These are phyloP conservation scores for Diplodia scrobiculata DNA, from an alignment of 2,329 filamentous ascomycete species.

Conservation along the genomic window DNA sequence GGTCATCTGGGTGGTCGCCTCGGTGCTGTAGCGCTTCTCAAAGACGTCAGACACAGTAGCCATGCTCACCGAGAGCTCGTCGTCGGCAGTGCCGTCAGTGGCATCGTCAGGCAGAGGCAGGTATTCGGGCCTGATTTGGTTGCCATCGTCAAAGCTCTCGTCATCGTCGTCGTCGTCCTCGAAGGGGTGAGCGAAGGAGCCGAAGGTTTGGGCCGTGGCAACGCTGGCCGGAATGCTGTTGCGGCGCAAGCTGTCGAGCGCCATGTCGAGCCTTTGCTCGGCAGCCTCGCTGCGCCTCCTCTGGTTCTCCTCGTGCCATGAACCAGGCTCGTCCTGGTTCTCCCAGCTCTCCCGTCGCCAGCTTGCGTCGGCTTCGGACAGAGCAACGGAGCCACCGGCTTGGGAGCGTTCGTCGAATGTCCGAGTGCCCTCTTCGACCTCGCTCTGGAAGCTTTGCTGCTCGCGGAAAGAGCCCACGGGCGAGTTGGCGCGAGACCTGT, in stretches of 20 bases:
- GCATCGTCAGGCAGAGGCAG: slow-evolving; percentile 22
- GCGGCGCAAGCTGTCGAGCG: background rate
- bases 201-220: slow-evolving; percentile 12
- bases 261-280: slow-evolving; percentile 20
- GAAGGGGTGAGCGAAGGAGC: slow-evolving; percentile 19
- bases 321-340: background rate
- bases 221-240: slow-evolving; percentile 17
- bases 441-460: background rate
- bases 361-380: slow-evolving; percentile 16
- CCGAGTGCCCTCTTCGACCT: background rate
- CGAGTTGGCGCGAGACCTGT: slow-evolving; percentile 3
- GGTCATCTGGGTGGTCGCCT: background rate
- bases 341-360: slow-evolving; percentile 3
- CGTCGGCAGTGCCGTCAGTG: slow-evolving; percentile 20
- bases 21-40: slow-evolving; percentile 13
- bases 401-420: background rate
- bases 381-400: background rate
- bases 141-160: slow-evolving; percentile 1
- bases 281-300: slow-evolving; percentile 10
- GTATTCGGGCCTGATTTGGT: slow-evolving; percentile 17
- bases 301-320: slow-evolving; percentile 14
- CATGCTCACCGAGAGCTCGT: slow-evolving; percentile 22
- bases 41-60: slow-evolving; percentile 5
- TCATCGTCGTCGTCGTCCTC: background rate
- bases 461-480: slow-evolving; percentile 9